A percentile compares a stretch with the other conserved stretches of the same genome.
phyloP scores from a whole-genome alignment of 768 basidiomycete species.

The Tricholomella constricta region DNA sequence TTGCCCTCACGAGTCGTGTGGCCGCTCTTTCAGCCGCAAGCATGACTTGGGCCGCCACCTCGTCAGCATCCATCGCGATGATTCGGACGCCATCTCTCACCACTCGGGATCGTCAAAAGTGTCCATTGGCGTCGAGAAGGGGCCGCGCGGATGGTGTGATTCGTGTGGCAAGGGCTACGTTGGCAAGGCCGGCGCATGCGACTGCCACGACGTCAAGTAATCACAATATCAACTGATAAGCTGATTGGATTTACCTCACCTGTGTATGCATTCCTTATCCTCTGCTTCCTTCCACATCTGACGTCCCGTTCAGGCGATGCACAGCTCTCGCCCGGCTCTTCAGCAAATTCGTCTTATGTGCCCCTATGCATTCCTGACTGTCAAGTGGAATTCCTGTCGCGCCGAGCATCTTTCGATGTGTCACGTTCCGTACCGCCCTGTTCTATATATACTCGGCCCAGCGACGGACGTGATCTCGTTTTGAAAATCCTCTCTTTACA shows the following conservation, averaged over 20 bases:
- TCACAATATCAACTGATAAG: background rate
- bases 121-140: conserved; percentile 70
- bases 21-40: conserved; percentile 90
- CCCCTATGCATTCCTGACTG: conserved; percentile 20
- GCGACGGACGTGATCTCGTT: conserved; percentile 69
- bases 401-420: conserved; percentile 57
- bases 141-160: conserved; percentile 70
- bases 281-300: background rate
- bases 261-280: conserved; percentile 29
- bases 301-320: conserved; percentile 25
- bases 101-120: conserved; percentile 42
- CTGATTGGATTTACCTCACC: conserved; percentile 23
- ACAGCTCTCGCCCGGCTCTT: conserved; percentile 35
- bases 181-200: conserved; percentile 55
- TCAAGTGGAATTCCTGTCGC: conserved; percentile 31
- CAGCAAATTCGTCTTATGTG: conserved; percentile 35
- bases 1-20: conserved; percentile 84
- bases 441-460: conserved; percentile 48
- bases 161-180: conserved; percentile 70
- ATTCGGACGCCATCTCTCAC: conserved; percentile 46
- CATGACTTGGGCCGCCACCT: conserved; percentile 92
- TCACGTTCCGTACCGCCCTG: conserved; percentile 69
- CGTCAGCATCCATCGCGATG: conserved; percentile 81
- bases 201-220: conserved; percentile 69
- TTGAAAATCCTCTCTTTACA: conserved; percentile 32